Evolutionary conservation across 306 rosid species (phyloP).

Genomic region (Geum urbanum): DNA sequence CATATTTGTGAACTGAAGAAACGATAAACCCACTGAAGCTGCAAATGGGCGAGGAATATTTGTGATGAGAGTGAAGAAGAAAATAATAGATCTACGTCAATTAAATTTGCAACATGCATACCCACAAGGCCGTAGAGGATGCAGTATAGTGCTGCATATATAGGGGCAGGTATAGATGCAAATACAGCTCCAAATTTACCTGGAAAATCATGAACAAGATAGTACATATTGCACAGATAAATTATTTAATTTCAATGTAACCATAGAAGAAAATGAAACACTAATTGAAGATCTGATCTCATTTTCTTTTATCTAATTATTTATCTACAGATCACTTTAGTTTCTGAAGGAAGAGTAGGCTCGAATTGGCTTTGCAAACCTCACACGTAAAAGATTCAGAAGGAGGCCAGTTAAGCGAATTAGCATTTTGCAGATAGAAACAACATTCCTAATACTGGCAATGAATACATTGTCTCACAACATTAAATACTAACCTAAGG

Average conservation of each 20-base stretch:
- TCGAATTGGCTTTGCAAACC: neutral
- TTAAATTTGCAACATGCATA: constrained; percentile 31
- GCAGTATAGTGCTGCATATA: constrained; percentile 82
- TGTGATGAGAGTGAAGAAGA: constrained; percentile 16
- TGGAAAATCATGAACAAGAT: constrained; percentile 22
- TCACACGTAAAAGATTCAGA: neutral
- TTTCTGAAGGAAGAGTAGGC: neutral
- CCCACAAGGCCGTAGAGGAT: constrained; percentile 88
- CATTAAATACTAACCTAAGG: constrained; percentile 50
- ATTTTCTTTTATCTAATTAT: neutral
- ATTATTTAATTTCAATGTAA: neutral
- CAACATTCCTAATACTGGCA: constrained; percentile 6
- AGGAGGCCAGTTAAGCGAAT: neutral
- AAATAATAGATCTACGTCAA: neutral
- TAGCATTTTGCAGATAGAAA: neutral
- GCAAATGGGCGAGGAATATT: constrained; percentile 27
- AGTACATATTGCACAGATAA: no score
- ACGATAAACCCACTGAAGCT: constrained; percentile 92
- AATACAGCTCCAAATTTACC: constrained; percentile 98
- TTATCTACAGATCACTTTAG: neutral
- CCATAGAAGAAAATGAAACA: neutral
- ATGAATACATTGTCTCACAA: constrained; percentile 4
- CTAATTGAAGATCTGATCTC: neutral
- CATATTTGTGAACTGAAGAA: constrained; percentile 95
- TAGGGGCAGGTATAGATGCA: constrained; percentile 92